Conservation (phyloP, 371 early-diverging fungal species). For the Apophysomyces ossiformis region DNA sequence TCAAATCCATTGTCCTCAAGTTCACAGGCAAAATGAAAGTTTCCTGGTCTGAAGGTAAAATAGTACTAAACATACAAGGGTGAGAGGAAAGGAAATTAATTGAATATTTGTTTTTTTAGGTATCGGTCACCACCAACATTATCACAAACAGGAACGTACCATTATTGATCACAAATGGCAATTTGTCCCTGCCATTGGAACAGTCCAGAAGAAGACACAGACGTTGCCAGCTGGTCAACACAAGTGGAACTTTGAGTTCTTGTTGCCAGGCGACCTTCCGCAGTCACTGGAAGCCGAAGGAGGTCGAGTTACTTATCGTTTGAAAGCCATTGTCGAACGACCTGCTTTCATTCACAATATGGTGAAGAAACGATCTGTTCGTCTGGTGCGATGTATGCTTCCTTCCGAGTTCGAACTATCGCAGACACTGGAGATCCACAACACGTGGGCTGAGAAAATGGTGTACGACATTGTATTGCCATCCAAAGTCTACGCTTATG, state of each 20-base stretch:
- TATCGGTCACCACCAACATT: slow-evolving; percentile 47
- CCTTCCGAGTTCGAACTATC: slow-evolving; percentile 40
- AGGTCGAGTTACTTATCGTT: slow-evolving; percentile 40
- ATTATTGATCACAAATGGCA: slow-evolving; percentile 42
- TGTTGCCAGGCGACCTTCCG: slow-evolving; percentile 48
- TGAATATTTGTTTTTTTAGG: slow-evolving; percentile 20
- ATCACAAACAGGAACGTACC: slow-evolving; percentile 42
- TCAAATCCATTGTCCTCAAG: slow-evolving; percentile 33
- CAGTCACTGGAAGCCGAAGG: slow-evolving; percentile 47
- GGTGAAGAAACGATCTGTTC: slow-evolving; percentile 32
- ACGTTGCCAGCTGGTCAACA: slow-evolving; percentile 41
- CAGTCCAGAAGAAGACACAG: slow-evolving; percentile 25
- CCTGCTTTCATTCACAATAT: slow-evolving; percentile 45
- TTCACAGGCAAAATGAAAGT: slow-evolving; percentile 54
- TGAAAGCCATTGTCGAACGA: slow-evolving; percentile 48
- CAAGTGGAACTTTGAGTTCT: slow-evolving; percentile 40
- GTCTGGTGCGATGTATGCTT: slow-evolving; percentile 37
- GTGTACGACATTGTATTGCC: slow-evolving; percentile 46
- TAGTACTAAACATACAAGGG: not conserved
- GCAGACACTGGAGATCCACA: slow-evolving; percentile 43
- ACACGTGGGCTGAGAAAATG: slow-evolving; percentile 52
- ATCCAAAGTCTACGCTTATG: slow-evolving; percentile 42
- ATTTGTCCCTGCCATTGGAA: slow-evolving; percentile 26
- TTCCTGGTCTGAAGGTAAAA: slow-evolving; percentile 51
- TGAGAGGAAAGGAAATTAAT: not conserved